Evolutionary conservation across 495 filamentous ascomycete genomes (phyloP).

Genomic region (Xylaria telfairii): DNA sequence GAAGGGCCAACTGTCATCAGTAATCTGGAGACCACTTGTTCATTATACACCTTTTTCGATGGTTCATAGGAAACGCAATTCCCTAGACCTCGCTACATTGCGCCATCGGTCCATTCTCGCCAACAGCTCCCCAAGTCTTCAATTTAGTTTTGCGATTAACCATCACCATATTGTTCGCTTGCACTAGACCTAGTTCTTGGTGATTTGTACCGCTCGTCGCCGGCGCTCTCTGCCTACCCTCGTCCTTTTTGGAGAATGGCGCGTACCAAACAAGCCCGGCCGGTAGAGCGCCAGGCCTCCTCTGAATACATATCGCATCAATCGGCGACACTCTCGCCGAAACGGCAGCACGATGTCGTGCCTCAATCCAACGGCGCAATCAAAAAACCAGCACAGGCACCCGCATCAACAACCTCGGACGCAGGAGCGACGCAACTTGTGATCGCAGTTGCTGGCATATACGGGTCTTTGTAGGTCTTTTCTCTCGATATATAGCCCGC

Average conservation of each 20-base stretch:
- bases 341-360: slow-evolving; percentile 29
- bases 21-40: slow-evolving; percentile 20
- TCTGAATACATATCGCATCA: slow-evolving; percentile 61
- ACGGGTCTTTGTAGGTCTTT: slow-evolving; percentile 84
- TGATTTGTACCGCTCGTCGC: not conserved
- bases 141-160: not conserved
- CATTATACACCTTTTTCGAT: slow-evolving; percentile 16
- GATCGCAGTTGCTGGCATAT: slow-evolving; percentile 91
- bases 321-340: slow-evolving; percentile 41
- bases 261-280: slow-evolving; percentile 71
- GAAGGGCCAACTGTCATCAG: slow-evolving; percentile 42
- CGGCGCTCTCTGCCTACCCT: not conserved
- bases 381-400: slow-evolving; percentile 34
- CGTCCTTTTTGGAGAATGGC: slow-evolving; percentile 59
- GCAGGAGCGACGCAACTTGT: slow-evolving; percentile 72
- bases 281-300: slow-evolving; percentile 69
- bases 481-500: not conserved
- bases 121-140: not conserved
- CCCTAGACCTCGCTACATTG: no score
- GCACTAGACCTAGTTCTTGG: not conserved
- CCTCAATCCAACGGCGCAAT: slow-evolving; percentile 50
- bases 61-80: not conserved
- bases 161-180: not conserved
- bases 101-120: not conserved
- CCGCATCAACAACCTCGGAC: slow-evolving; percentile 45